Evolutionary conservation across 768 basidiomycete species (phyloP), one percentile per base, ranked within the genome.

Genomic region (Macrolepiota albuminosa): DNA sequence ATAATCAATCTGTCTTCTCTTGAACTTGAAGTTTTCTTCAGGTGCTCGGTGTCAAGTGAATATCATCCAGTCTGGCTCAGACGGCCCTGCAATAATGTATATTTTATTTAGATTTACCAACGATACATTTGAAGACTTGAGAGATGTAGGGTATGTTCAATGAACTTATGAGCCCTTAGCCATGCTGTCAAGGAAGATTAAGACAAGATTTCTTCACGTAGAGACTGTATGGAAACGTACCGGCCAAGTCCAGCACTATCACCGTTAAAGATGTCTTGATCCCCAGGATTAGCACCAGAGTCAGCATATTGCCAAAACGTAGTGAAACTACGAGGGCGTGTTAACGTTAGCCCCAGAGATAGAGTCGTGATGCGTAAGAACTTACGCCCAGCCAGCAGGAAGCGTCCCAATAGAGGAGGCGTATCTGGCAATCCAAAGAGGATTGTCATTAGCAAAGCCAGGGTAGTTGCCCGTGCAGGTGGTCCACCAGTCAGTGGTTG

Each of bases 401-500:
- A 88, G 76, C 3, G 81, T 64, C 2, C 84, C 85, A 21, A 82
- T 69, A 29, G 69, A 63, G 8, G 82, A 80, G 3, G 81, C 67
- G 48, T 77, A 87, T 33, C 73, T 70, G 2, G 87, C 86, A 47
- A 88, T 76, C 84, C 84, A 87, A 2, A 89, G 73, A 3, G 86
- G 84, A 67, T 81, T 86, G 56, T 72, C 79, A 3, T 66, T 56
- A 1, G 67, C 77, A 62, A 88, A 88, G 4, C 70, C 72, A 14
- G 73, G 71, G 57, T 78, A 83, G 68, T 85, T 83, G 0, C 82
- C 84, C 2, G 87, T 88, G 69, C 87, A 89, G 9, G 75, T 77
- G 10, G 64, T 81, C 87, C 87, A 89, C 87, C 87, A 88, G 67
- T 80, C 74, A 11, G 84, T 86, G 4, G 82, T 84, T 31, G 83